These are phyloP conservation scores for Solanum hybrid DNA, from an alignment of 305 asterid genomes.

Conservation along the genomic window DNA sequence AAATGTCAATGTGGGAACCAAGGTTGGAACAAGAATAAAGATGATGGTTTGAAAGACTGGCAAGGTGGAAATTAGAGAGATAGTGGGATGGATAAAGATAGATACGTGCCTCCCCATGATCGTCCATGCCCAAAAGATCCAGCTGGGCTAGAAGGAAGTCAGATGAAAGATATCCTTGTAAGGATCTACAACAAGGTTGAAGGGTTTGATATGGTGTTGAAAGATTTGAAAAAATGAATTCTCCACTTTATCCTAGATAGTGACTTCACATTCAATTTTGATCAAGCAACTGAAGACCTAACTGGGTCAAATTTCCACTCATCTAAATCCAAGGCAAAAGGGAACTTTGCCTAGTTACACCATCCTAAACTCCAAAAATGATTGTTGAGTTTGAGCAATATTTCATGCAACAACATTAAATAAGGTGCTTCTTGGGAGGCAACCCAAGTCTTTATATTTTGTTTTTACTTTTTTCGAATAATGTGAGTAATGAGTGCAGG, in stretches of 20 bases:
- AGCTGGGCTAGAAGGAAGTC: neutral
- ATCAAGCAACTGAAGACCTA: neutral
- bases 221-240: neutral
- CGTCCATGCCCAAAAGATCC: neutral
- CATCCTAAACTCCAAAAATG: neutral
- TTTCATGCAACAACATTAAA: neutral
- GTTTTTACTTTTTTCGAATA: neutral
- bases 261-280: neutral
- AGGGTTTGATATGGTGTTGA: neutral
- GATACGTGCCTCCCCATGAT: neutral
- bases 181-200: neutral
- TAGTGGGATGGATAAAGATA: neutral
- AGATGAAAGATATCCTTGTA: neutral
- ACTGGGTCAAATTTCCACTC: neutral
- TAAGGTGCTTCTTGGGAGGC: neutral
- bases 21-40: neutral
- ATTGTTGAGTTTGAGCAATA: neutral
- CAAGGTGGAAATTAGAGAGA: neutral
- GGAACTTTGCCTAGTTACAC: neutral
- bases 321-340: neutral
- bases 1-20: neutral
- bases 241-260: neutral
- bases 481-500: neutral
- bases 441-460: neutral
- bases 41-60: neutral